phyloP scores from a whole-genome alignment of 1,284 basidiomycete genomes.

The Mycosarcoma maydis region DNA sequence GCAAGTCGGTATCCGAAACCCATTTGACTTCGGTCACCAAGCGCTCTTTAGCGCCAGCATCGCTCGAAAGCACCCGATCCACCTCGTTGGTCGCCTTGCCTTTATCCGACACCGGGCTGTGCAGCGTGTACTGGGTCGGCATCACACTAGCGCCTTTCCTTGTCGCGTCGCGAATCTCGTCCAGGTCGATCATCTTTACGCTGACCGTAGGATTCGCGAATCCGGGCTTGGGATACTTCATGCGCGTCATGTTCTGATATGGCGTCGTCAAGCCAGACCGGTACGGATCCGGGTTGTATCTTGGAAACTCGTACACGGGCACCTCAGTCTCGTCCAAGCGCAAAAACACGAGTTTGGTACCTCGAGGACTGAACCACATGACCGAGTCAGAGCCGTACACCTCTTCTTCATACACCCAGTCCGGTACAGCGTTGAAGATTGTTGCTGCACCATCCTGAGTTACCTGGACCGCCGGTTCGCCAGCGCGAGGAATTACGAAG shows the following conservation, averaged over 20 bases:
- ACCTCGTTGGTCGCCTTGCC: conserved; percentile 64
- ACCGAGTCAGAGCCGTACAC: conserved; percentile 79
- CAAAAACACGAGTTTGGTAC: conserved; percentile 82
- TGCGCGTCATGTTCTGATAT: conserved; percentile 48
- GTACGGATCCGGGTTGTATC: conserved; percentile 76
- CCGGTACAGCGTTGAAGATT: conserved; percentile 91
- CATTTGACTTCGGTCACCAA: conserved; percentile 83
- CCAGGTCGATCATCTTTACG: conserved; percentile 73
- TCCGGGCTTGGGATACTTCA: conserved; percentile 75
- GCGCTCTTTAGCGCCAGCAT: conserved; percentile 70
- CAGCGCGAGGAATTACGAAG: conserved; percentile 32
- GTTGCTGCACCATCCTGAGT: conserved; percentile 83
- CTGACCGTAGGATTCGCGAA: conserved; percentile 87
- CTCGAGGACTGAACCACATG: conserved; percentile 91
- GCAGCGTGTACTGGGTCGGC: conserved; percentile 27
- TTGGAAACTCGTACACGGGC: conserved; percentile 83
- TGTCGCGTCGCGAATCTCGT: conserved; percentile 28
- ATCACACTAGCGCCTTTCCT: conserved; percentile 6
- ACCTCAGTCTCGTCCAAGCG: conserved; percentile 87
- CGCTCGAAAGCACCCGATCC: conserved; percentile 72
- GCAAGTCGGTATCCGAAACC: conserved; percentile 79
- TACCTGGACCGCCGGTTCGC: conserved; percentile 75
- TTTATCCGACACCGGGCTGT: conserved; percentile 28
- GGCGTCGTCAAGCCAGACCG: conserved; percentile 47
- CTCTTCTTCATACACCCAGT: conserved; percentile 73